phyloP scores from a whole-genome alignment of 2,329 filamentous ascomycete species.

The Graphilbum fragrans region DNA sequence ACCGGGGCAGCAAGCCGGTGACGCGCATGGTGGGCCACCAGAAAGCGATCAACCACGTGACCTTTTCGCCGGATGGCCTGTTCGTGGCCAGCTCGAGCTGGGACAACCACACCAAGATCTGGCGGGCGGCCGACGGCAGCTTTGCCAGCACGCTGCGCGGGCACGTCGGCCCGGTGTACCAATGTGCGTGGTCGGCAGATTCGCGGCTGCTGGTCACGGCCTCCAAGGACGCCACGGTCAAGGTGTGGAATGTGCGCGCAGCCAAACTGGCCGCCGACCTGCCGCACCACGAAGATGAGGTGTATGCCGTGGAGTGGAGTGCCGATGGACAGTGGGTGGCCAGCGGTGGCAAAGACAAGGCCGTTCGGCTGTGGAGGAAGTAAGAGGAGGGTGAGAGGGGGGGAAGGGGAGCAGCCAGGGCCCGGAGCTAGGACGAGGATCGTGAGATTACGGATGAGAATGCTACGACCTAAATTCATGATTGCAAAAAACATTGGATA shows the following conservation, averaged over 20 bases:
- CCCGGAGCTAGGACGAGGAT: too few species aligned
- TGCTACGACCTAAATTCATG: too few species aligned
- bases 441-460: too few species aligned
- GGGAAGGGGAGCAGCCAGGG: too few species aligned
- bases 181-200: conserved; percentile 85
- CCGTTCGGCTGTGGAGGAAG: conserved; percentile 54
- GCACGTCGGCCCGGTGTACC: conserved; percentile 83
- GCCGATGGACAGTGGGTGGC: conserved; percentile 80
- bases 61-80: conserved; percentile 80
- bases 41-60: conserved; percentile 93
- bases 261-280: conserved; percentile 72
- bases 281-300: conserved; percentile 83
- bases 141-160: conserved; percentile 83
- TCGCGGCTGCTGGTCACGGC: conserved; percentile 78
- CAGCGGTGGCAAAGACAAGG: conserved; percentile 88
- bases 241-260: conserved; percentile 84
- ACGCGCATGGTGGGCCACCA: conserved; percentile 88
- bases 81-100: conserved; percentile 82
- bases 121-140: conserved; percentile 63
- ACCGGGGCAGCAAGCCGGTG: conserved; percentile 65
- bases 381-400: conserved; percentile 17
- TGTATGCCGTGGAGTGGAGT: conserved; percentile 92
- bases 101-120: conserved; percentile 91
- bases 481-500: too few species aligned
- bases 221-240: conserved; percentile 86